phyloP scores from a whole-genome alignment of 2,329 filamentous ascomycete genomes.

The Hypoxylon sp. region DNA sequence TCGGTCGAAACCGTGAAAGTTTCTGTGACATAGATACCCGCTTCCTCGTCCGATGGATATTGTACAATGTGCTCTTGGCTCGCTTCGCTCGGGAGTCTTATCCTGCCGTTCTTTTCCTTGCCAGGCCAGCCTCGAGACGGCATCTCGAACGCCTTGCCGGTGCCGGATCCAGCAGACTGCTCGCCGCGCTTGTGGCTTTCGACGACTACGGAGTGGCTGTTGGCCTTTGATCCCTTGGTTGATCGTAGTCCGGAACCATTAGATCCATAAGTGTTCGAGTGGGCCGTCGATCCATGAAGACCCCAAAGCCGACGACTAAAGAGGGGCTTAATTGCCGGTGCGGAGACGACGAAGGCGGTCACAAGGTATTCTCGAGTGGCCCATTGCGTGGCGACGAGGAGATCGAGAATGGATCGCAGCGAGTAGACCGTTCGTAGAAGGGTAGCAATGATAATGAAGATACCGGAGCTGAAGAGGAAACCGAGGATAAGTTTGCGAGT shows the following conservation, averaged over 20 bases:
- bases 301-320: constrained; percentile 20
- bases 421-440: neutral
- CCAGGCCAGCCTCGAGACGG: constrained; percentile 7
- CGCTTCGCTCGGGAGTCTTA: constrained; percentile 16
- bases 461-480: neutral
- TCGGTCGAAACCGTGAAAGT: constrained; percentile 14
- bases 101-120: constrained; percentile 7
- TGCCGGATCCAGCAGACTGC: neutral
- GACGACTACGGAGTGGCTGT: constrained; percentile 12
- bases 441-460: constrained; percentile 1
- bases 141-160: constrained; percentile 19
- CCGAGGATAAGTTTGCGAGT: neutral
- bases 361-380: constrained; percentile 1
- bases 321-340: neutral
- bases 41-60: constrained; percentile 18
- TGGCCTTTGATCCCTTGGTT: constrained; percentile 9
- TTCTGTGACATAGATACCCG: constrained; percentile 18
- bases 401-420: neutral
- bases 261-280: constrained; percentile 10
- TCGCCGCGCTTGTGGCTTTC: constrained; percentile 6
- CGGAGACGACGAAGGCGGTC: neutral
- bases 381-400: neutral
- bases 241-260: constrained; percentile 9
- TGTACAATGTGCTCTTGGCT: constrained; percentile 17
- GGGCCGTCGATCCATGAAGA: constrained; percentile 1